Evolutionary conservation across 2,329 filamentous ascomycete genomes (phyloP).

Genomic region (Gaeumannomyces sp.): DNA sequence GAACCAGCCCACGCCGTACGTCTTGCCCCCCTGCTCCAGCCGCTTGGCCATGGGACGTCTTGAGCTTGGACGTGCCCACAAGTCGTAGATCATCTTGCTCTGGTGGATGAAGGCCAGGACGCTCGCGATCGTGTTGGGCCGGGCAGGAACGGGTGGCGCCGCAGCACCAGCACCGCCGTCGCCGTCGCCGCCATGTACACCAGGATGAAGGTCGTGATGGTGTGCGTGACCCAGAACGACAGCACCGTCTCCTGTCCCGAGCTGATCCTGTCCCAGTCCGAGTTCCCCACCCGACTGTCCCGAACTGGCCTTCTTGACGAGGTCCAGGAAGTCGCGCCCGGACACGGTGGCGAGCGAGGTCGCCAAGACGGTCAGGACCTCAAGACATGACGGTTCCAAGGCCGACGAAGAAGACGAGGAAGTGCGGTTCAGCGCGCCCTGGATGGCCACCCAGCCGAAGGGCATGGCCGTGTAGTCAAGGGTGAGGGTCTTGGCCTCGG

Average conservation of each 20-base stretch:
- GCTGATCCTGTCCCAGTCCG: slow-evolving; percentile 37
- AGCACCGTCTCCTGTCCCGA: slow-evolving; percentile 53
- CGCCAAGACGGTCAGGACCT: slow-evolving; percentile 65
- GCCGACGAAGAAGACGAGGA: slow-evolving; percentile 61
- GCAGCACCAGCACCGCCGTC: slow-evolving; percentile 51
- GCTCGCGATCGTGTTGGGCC: slow-evolving; percentile 72
- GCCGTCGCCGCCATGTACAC: slow-evolving; percentile 57
- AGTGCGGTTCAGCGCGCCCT: slow-evolving; percentile 59
- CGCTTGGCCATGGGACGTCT: slow-evolving; percentile 55
- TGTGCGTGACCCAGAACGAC: slow-evolving; percentile 63
- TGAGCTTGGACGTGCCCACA: slow-evolving; percentile 60
- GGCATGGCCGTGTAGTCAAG: slow-evolving; percentile 70
- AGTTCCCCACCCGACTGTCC: slow-evolving; percentile 13
- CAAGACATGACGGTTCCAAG: slow-evolving; percentile 66
- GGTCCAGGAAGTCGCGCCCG: slow-evolving; percentile 47
- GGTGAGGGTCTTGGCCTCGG: slow-evolving; percentile 58
- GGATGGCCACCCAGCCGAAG: slow-evolving; percentile 57
- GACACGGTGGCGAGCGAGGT: slow-evolving; percentile 60
- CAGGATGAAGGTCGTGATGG: slow-evolving; percentile 57
- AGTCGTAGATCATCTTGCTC: slow-evolving; percentile 71
- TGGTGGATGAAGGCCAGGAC: slow-evolving; percentile 75
- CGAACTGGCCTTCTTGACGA: background rate
- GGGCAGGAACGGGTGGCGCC: slow-evolving; percentile 68
- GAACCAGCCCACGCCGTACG: slow-evolving; percentile 74
- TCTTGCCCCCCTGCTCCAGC: slow-evolving; percentile 54